phyloP scores from a whole-genome alignment of 257 asterid genomes.

The Plantago elongata region DNA sequence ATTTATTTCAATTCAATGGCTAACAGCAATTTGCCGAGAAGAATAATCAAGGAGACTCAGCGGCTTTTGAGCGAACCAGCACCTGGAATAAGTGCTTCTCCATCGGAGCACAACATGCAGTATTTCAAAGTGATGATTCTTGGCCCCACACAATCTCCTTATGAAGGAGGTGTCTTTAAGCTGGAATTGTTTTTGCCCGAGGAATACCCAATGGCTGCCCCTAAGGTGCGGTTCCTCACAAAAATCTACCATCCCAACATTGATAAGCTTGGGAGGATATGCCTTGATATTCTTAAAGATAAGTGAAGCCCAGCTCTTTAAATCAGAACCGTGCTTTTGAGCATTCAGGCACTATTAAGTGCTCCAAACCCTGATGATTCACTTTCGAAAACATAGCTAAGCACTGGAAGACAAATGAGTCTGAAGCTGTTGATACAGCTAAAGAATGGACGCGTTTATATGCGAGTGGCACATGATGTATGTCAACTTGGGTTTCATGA shows the following conservation, averaged over 20 bases:
- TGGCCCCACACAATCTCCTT: slow-evolving; percentile 98
- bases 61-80: slow-evolving; percentile 99
- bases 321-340: slow-evolving; percentile 65
- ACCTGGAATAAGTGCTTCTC: slow-evolving; percentile 99
- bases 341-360: slow-evolving; percentile 67
- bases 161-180: slow-evolving; percentile 99
- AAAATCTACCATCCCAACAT: slow-evolving; percentile 75
- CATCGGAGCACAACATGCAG: slow-evolving; percentile 97
- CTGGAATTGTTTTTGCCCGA: slow-evolving; percentile 93
- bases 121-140: slow-evolving; percentile 98
- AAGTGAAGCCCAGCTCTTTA: slow-evolving; percentile 86
- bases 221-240: slow-evolving; percentile 80
- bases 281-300: slow-evolving; percentile 77
- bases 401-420: slow-evolving; percentile 64
- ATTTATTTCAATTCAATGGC: slow-evolving; percentile 52
- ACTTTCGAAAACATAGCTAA: slow-evolving; percentile 63
- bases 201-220: slow-evolving; percentile 99
- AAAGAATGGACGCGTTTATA: slow-evolving; percentile 94
- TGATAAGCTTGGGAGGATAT: slow-evolving; percentile 82
- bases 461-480: slow-evolving; percentile 79
- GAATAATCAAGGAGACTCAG: slow-evolving; percentile 90
- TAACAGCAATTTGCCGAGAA: slow-evolving; percentile 45
- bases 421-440: slow-evolving; percentile 70
- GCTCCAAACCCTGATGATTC: slow-evolving; percentile 77
- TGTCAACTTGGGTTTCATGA: slow-evolving; percentile 14